Evolutionary conservation across 805 yeast species (phyloP), one percentile per base, ranked within the genome.

Genomic region (Pichia paraexigua): DNA sequence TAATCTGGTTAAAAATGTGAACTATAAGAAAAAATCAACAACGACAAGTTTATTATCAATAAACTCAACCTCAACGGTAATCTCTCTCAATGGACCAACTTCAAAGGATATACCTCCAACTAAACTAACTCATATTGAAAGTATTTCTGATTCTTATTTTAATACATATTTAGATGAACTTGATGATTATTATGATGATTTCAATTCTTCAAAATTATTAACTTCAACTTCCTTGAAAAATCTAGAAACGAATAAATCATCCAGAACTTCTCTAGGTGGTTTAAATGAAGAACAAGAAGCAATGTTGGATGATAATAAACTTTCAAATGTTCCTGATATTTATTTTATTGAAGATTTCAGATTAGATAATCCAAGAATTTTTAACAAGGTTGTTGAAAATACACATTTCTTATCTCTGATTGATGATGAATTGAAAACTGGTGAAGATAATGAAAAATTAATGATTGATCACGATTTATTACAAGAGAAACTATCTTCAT

Each of bases 361-460:
- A 56, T 72, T 94, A 41, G 97, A 94, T 59, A 89, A 94, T 63
- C 97, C 97, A 8, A 75, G 96, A 51, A 75, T 83, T 1, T 92
- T 92, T 65, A 81, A 82, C 50, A 72, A 78, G 53, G 96, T 91
- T 2, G 75, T 86, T 15, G 89, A 82, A 43, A 78, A 77, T 41
- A 69, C 79, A 2, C 76, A 77, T 20, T 63, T 72, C 20, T 44
- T 60, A 24, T 63, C 65, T 41, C 64, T 62, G 12, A 66, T 63
- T 3, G 65, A 67, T 11, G 68, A 63, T 37, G 60, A 65, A 43
- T 63, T 60, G 30, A 37, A n/a, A 18, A 18, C 21, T 42, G 25
- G 12, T 13, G 60, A 58, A 7, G 67, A 64, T 43, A 68, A 54
- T 50, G 64, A 57, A 21, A 65, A 47, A 50, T 18, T 22, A 18